Percentiles rank a stretch among this genome's conserved stretches.
Evolutionary conservation across 2,329 filamentous ascomycete species (phyloP).

Genomic region (Colletotrichum liriopes): DNA sequence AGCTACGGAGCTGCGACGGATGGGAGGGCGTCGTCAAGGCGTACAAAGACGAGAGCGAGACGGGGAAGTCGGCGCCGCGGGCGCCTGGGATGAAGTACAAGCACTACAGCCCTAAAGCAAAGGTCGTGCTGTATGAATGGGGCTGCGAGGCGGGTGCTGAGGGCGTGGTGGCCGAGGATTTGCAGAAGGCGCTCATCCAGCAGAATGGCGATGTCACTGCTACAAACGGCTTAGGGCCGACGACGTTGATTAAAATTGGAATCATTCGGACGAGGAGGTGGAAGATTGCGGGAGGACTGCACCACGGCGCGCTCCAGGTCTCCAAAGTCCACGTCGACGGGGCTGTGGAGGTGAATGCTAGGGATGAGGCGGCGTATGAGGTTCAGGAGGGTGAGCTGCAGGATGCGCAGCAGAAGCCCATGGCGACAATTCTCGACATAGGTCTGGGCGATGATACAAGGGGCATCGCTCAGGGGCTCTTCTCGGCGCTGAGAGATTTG

Average conservation of each 20-base stretch:
- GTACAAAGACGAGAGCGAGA: slow-evolving; percentile 83
- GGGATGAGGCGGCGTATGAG: slow-evolving; percentile 54
- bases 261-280: slow-evolving; percentile 71
- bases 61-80: slow-evolving; percentile 76
- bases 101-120: slow-evolving; percentile 94
- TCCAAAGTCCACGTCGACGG: slow-evolving; percentile 49
- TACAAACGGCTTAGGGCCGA: slow-evolving; percentile 45
- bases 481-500: slow-evolving; percentile 88
- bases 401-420: slow-evolving; percentile 50
- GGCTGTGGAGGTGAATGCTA: slow-evolving; percentile 43
- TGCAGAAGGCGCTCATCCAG: slow-evolving; percentile 46
- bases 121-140: slow-evolving; percentile 85
- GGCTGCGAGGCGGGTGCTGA: slow-evolving; percentile 53
- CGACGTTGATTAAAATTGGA: slow-evolving; percentile 57
- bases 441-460: slow-evolving; percentile 79
- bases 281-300: slow-evolving; percentile 61
- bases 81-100: slow-evolving; percentile 99
- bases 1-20: slow-evolving; percentile 80
- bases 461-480: slow-evolving; percentile 87
- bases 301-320: slow-evolving; percentile 50
- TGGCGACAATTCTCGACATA: slow-evolving; percentile 75
- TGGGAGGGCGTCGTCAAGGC: slow-evolving; percentile 86
- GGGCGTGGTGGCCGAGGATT: slow-evolving; percentile 56
- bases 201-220: slow-evolving; percentile 35
- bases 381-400: slow-evolving; percentile 60